These are phyloP conservation scores for Ambrosia artemisiifolia DNA, from an alignment of 129 eudicot genomes.

Conservation along the genomic window DNA sequence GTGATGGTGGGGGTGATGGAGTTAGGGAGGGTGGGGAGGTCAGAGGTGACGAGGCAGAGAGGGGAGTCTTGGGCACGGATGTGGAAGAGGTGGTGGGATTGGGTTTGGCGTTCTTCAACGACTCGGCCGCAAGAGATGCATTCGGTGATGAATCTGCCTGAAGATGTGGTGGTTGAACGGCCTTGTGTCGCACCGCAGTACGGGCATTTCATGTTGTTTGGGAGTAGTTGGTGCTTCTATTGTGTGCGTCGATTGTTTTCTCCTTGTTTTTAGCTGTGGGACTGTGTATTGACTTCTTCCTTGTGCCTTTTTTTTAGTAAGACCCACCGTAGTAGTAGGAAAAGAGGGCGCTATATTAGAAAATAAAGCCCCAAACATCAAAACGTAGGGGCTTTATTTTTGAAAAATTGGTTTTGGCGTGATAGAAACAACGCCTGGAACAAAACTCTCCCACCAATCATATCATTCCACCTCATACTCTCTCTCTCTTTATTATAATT, in stretches of 20 bases:
- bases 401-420: too few species aligned
- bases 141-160: constrained; percentile 70
- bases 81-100: constrained; percentile 88
- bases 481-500: too few species aligned
- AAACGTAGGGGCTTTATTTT: too few species aligned
- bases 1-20: constrained; percentile 14
- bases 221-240: neutral
- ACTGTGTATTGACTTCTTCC: too few species aligned
- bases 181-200: constrained; percentile 72
- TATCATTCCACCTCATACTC: too few species aligned
- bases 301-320: too few species aligned
- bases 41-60: constrained; percentile 85
- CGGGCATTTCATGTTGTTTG: constrained; percentile 51
- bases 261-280: too few species aligned
- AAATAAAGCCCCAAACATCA: too few species aligned
- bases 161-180: constrained; percentile 78
- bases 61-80: constrained; percentile 91
- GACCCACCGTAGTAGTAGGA: too few species aligned
- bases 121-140: constrained; percentile 97
- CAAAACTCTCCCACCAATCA: too few species aligned
- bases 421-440: too few species aligned
- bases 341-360: too few species aligned
- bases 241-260: neutral
- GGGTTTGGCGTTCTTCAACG: constrained; percentile 81
- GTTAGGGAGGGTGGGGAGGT: constrained; percentile 61